phyloP scores from a whole-genome alignment of 163 green algal species.

The Chloromonas sp. region DNA sequence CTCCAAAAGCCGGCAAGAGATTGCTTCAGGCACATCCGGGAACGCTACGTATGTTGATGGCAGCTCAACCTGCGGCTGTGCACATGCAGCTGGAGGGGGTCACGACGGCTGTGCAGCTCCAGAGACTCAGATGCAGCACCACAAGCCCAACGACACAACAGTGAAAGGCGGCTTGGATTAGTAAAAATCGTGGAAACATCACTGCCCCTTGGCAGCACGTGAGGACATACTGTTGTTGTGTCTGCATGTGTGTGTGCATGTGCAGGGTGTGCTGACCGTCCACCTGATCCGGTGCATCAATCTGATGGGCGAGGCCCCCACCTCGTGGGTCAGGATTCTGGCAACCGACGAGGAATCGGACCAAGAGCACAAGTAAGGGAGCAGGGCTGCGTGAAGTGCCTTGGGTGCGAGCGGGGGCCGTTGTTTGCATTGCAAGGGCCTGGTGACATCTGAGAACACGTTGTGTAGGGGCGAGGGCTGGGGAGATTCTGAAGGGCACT shows the following conservation, averaged over 20 bases:
- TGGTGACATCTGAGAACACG: no score
- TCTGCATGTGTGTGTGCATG: background rate
- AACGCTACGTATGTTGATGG: no score
- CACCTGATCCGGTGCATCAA: constrained; percentile 35
- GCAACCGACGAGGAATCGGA: constrained; percentile 20
- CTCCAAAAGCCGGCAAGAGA: no score
- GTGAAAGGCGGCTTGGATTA: no score
- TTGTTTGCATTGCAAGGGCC: no score
- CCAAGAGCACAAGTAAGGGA: constrained; percentile 1
- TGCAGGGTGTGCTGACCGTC: constrained; percentile 33
- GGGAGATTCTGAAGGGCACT: no score
- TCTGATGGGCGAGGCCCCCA: constrained; percentile 24
- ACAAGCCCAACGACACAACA: background rate
- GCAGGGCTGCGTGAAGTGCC: no score
- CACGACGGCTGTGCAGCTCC: background rate
- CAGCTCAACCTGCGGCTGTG: background rate
- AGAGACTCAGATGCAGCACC: background rate
- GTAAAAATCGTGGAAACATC: no score
- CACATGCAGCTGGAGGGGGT: background rate
- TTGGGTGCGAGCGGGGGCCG: no score
- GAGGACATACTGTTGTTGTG: background rate
- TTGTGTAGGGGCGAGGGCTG: no score
- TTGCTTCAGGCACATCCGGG: no score
- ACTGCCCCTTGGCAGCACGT: no score
- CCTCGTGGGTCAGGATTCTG: constrained; percentile 31